phyloP scores from a whole-genome alignment of 2,329 filamentous ascomycete species.

The Ustulina deusta region DNA sequence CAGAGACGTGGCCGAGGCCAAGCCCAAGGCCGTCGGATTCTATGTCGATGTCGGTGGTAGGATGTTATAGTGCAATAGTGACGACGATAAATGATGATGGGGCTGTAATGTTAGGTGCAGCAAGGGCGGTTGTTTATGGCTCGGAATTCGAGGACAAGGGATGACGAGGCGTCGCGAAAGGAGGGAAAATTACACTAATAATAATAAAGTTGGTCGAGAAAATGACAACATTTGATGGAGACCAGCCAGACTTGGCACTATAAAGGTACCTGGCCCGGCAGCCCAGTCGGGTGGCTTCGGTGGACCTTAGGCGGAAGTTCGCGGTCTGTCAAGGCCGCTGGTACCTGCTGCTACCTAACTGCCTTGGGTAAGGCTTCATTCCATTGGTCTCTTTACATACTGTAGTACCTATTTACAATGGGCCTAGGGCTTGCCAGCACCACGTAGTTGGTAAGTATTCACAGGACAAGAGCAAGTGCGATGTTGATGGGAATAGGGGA shows the following conservation, averaged over 20 bases:
- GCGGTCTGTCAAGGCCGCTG: background rate
- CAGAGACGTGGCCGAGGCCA: constrained; percentile 5
- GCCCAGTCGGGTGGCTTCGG: constrained; percentile 27
- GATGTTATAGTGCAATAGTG: background rate
- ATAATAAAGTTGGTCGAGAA: constrained; percentile 26
- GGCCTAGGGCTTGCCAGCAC: constrained; percentile 1
- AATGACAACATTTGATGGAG: constrained; percentile 29
- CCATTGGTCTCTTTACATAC: constrained; percentile 10
- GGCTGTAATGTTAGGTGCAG: background rate
- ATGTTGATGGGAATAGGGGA: background rate
- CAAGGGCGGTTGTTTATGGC: constrained; percentile 1
- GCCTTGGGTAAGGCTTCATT: background rate
- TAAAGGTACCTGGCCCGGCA: background rate
- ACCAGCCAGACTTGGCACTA: constrained; percentile 16
- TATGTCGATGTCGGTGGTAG: constrained; percentile 23
- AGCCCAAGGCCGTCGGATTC: constrained; percentile 14
- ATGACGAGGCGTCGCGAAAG: constrained; percentile 28
- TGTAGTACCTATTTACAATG: too few relatives aligned
- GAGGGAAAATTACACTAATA: constrained; percentile 33
- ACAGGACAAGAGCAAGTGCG: background rate
- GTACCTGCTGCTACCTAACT: constrained; percentile 4
- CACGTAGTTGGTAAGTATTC: too few relatives aligned
- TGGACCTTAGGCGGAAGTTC: constrained; percentile 1
- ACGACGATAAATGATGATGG: constrained; percentile 2
- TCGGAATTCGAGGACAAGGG: constrained; percentile 25